A percentile compares a stretch with the other conserved stretches of the same genome.
phyloP scores from a whole-genome alignment of 768 basidiomycete genomes.

The Clitopilus passeckerianus region DNA sequence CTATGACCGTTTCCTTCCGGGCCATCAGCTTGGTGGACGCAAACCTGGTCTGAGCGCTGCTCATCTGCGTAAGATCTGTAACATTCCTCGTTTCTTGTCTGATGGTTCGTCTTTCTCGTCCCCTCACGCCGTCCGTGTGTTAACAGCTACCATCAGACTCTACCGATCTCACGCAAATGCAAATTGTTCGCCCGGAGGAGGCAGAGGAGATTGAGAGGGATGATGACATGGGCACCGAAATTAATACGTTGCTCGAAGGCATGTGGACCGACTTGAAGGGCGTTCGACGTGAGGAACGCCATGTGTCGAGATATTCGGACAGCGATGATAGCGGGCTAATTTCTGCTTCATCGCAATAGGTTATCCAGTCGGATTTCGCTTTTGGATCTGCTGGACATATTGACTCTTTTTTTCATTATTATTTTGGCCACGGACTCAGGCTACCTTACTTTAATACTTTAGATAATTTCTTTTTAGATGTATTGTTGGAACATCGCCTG shows the following conservation, averaged over 20 bases:
- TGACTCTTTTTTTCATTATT: no score
- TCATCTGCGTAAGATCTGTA: not conserved
- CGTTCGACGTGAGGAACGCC: not conserved
- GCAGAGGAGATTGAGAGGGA: not conserved
- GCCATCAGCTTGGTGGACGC: not conserved
- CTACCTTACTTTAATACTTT: no score
- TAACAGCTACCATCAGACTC: not conserved
- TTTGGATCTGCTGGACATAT: not conserved
- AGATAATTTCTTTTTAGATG: no score
- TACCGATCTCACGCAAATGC: not conserved
- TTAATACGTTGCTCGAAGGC: not conserved
- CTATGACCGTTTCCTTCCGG: not conserved
- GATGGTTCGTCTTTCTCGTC: not conserved
- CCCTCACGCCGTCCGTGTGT: not conserved
- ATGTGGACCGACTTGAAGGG: not conserved
- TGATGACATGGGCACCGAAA: not conserved
- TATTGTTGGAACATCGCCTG: no score
- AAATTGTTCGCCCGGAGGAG: not conserved
- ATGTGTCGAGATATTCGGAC: not conserved
- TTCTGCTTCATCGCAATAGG: not conserved
- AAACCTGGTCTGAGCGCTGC: not conserved
- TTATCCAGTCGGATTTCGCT: not conserved
- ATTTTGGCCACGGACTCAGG: no score
- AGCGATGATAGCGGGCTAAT: not conserved
- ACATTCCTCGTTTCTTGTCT: not conserved